Conservation (phyloP, 2,329 filamentous ascomycete genomes). For the Blastomyces gilchristii region DNA sequence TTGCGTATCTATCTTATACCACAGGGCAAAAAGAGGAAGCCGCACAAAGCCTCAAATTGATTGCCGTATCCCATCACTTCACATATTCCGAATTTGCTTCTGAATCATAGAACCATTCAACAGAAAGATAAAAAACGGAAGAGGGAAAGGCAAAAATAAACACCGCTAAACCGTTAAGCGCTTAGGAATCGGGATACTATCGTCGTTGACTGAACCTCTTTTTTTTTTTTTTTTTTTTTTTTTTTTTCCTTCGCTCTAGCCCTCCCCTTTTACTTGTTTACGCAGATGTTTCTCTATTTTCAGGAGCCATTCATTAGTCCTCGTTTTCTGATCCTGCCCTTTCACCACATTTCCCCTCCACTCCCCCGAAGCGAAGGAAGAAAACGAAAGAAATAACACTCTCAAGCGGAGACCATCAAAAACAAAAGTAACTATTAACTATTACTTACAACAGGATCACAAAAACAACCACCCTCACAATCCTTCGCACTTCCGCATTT, state of each 20-base stretch:
- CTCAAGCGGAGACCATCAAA: background rate
- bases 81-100: background rate
- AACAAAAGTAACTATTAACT: background rate
- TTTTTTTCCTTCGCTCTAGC: no score
- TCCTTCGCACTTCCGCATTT: background rate
- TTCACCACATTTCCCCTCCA: background rate
- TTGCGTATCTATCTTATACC: no score
- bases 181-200: background rate
- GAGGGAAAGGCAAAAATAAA: background rate
- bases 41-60: no score
- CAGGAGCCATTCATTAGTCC: background rate
- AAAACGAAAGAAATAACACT: background rate
- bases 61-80: no score
- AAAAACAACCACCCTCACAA: constrained; percentile 1
- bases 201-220: background rate
- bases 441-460: constrained; percentile 3
- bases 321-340: no score
- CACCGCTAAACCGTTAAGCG: background rate
- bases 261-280: background rate
- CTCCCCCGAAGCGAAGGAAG: background rate
- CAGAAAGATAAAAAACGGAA: background rate
- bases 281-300: background rate
- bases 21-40: background rate
- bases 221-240: background rate
- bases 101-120: background rate